Evolutionary conservation across 345 rosid genomes (phyloP).

Genomic region (Mangifera indica): DNA sequence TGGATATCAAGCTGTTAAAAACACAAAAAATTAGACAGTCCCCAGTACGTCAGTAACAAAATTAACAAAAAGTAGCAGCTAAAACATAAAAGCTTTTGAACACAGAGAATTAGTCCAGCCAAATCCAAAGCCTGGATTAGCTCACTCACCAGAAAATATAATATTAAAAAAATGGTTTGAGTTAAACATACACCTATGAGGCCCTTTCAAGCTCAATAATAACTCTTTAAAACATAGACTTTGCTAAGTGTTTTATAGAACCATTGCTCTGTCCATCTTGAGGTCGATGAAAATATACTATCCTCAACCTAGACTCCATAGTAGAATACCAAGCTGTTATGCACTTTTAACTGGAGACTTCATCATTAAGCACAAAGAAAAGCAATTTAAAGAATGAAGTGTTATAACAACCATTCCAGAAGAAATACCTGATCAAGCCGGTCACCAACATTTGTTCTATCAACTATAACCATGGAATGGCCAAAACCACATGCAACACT

Average conservation of each 20-base stretch:
- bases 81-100: neutral
- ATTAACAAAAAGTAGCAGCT: conserved; percentile 13
- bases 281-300: no score
- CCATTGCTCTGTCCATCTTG: no score
- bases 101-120: neutral
- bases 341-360: neutral
- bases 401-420: no score
- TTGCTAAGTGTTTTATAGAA: no score
- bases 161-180: neutral
- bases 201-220: neutral
- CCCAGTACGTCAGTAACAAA: neutral
- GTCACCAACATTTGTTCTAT: conserved; percentile 61
- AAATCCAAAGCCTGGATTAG: neutral
- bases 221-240: no score
- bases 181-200: neutral
- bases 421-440: conserved; percentile 80
- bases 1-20: conserved; percentile 70
- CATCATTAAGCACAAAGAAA: neutral
- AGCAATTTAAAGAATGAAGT: neutral
- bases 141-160: neutral
- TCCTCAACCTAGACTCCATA: no score
- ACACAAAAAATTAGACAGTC: conserved; percentile 11
- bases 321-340: no score
- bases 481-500: conserved; percentile 90
- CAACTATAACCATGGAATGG: conserved; percentile 88